Conservation (phyloP, 2,329 filamentous ascomycete species). For the Cadophora malorum region DNA sequence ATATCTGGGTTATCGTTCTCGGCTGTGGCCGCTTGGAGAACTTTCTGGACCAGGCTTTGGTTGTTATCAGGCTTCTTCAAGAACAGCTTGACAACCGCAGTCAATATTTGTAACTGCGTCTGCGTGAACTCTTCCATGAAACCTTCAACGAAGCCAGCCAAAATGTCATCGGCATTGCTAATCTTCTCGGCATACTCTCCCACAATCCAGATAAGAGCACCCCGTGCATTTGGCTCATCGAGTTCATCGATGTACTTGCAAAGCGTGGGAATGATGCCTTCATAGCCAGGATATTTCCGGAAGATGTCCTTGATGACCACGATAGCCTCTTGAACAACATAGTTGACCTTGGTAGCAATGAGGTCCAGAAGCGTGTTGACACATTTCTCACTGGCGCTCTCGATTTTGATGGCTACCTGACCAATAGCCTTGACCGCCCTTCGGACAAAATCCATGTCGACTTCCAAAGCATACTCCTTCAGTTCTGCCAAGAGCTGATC, state of each 20-base stretch:
- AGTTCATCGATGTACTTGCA: conserved; percentile 97
- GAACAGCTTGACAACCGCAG: conserved; percentile 96
- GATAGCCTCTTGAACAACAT: conserved; percentile 96
- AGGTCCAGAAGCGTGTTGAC: conserved; percentile 92
- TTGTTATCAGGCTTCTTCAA: conserved; percentile 94
- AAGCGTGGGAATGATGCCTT: conserved; percentile 94
- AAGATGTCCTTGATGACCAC: conserved; percentile 99
- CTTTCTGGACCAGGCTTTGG: conserved; percentile 90
- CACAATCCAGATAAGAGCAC: conserved; percentile 96
- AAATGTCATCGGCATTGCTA: conserved; percentile 94
- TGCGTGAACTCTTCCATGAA: conserved; percentile 98
- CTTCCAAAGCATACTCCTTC: conserved; percentile 97
- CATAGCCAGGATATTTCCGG: conserved; percentile 95
- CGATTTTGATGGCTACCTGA: conserved; percentile 98
- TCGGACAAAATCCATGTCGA: conserved; percentile 98
- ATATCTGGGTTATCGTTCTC: conserved; percentile 99
- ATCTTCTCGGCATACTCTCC: conserved; percentile 99
- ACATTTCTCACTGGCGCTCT: conserved; percentile 91
- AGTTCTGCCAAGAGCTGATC: conserved; percentile 93
- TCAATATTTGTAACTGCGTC: conserved; percentile 98
- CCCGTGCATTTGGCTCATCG: conserved; percentile 90
- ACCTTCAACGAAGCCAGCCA: conserved; percentile 87
- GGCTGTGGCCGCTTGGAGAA: conserved; percentile 88
- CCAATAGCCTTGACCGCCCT: conserved; percentile 95
- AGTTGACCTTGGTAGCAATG: conserved; percentile 97